Percentiles rank a stretch among this genome's conserved stretches.
Conservation (phyloP, 2,329 filamentous ascomycete genomes). For the Hypoxylon sp. region DNA sequence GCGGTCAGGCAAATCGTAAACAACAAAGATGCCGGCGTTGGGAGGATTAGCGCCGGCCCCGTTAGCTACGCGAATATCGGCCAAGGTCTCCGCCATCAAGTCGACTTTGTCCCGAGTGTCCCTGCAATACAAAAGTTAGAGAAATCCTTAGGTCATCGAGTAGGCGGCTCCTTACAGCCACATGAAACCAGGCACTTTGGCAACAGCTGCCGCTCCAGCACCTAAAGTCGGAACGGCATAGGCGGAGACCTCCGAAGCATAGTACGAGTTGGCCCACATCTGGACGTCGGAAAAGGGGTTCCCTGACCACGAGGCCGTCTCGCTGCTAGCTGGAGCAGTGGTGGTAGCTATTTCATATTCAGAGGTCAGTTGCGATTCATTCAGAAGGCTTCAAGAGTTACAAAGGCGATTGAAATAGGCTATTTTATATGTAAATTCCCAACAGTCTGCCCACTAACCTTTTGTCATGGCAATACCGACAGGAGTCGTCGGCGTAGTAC, state of each 20-base stretch:
- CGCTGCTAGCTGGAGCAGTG: constrained; percentile 48
- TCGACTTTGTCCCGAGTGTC: constrained; percentile 64
- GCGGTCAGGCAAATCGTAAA: constrained; percentile 70
- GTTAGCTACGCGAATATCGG: constrained; percentile 58
- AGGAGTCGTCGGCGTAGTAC: constrained; percentile 1
- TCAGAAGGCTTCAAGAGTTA: neutral
- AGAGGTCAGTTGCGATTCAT: neutral
- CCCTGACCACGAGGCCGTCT: constrained; percentile 61
- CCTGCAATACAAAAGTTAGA: constrained; percentile 50
- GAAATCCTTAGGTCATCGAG: neutral
- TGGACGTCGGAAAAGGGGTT: constrained; percentile 66
- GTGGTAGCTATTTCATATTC: constrained; percentile 39
- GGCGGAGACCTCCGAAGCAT: constrained; percentile 65
- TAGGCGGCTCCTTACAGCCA: constrained; percentile 57
- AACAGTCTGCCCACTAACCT: constrained; percentile 11
- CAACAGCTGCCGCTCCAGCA: constrained; percentile 64
- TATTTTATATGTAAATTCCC: neutral
- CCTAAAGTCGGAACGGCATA: constrained; percentile 73
- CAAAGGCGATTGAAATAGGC: neutral
- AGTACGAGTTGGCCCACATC: constrained; percentile 67
- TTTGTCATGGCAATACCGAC: constrained; percentile 38
- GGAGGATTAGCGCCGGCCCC: constrained; percentile 54
- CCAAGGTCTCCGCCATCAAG: constrained; percentile 60
- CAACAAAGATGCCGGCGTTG: constrained; percentile 64
- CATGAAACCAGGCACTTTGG: constrained; percentile 65